Base-by-base conservation (phyloP, 148 eudicot species). In the Rheum nobile region DNA sequence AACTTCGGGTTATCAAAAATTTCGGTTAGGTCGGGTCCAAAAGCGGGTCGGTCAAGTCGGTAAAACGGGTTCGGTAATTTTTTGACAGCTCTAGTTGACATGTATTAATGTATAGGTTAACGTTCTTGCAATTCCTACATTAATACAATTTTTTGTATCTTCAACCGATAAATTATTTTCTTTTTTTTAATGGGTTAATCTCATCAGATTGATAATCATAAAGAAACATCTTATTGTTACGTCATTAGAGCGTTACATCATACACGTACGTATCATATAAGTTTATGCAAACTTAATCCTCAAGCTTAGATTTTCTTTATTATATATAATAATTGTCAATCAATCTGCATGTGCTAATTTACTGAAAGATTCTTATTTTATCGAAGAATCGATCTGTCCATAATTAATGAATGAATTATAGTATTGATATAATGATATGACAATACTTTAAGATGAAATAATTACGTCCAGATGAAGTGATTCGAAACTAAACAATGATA, bases 371-470 rank as follows among this genome's bases (percentile, higher is more conserved):
- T 28, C 2, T 28, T 12, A 29, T 61, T 61, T 4, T 28, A 61
- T 61, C n/a, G 37, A 61, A 61, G 68, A 14, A 31, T 31, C 9
- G 68, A 61, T 61, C 68, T 61, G 68, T 61, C 67, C 35, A 29
- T 28, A 28, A 29, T 61, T 61, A 61, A 28, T 12, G 12, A 61
- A 2, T 61, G 19, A 61, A 31, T 28, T 31, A 31, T 37, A 2
- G 2, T 37, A n/a, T n/a, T n/a, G n/a, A n/a, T n/a, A n/a, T n/a
- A n/a, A n/a, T n/a, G n/a, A 37, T 37, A 37, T 6, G 39, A 6
- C 39, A 37, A 37, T 37, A 37, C 2, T 37, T 2, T 37, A 37
- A 37, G 39, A 37, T 37, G 39, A 37, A 37, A 6, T 37, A 37
- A 6, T 37, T 6, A 37, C 6, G 39, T 37, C 39, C 39, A 37